Evolutionary conservation across 768 basidiomycete species (phyloP), one percentile per base, ranked within the genome.

Genomic region (Boletus pseudo-olivaceus): DNA sequence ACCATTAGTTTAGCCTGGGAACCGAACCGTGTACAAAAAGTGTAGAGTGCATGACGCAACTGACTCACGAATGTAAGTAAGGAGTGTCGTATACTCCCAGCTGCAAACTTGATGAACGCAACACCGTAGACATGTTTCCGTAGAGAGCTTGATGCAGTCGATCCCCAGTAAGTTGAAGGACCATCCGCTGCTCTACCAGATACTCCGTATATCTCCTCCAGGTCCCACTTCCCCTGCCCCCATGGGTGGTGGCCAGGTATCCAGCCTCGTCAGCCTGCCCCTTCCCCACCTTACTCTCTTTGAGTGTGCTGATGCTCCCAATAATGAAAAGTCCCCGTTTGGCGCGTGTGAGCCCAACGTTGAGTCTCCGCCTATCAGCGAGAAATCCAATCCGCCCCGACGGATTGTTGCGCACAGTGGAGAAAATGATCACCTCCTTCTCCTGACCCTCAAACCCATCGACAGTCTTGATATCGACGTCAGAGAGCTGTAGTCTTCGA

Each of bases 401-500:
- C 3, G 75, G 62, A 63, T 97, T 97, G 67, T 88, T 90, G 49
- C 94, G 79, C 46, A 94, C 93, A 4, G 93, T 94, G 39, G 90
- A 92, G 69, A 97, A 94, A 40, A 97, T 78, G 58, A 97, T 90
- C 39, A 96, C 83, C 30, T 92, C 88, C 73, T 96, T 96, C 74
- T 97, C 92, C 42, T 92, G 80, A 12, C 93, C 93, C 69, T 97
- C 92, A 68, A 95, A 97, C 19, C 93, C 93, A 62, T 97, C 93
- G 14, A 97, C 93, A 0, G 93, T 96, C 74, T 90, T 91, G 63
- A 96, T 81, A 69, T 96, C 93, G 48, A 97, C 79, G 49, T 80
- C 68, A 0, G 73, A 64, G 7, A 92, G 68, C 59, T 94, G 84
- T 72, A 80, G 74, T 19, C 78, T 83, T 26, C 91, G 83, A 43